phyloP scores from a whole-genome alignment of 768 basidiomycete species.

The Neoboletus subvelutipes region DNA sequence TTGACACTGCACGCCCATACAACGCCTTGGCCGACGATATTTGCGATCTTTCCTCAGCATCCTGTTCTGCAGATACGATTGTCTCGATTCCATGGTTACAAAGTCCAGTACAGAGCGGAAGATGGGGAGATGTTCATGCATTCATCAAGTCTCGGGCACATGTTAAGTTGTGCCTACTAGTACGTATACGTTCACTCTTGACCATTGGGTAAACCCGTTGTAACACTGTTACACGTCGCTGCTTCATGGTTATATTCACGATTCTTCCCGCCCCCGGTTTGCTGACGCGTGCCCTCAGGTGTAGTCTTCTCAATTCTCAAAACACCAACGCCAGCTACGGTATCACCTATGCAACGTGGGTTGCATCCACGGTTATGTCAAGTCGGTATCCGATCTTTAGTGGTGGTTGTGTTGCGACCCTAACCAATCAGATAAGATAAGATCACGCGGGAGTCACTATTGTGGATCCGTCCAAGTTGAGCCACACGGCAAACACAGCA shows the following conservation, averaged over 20 bases:
- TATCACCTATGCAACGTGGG: neutral
- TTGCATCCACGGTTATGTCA: neutral
- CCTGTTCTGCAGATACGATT: neutral
- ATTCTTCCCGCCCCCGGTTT: neutral
- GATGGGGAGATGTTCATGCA: neutral
- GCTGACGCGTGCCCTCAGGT: neutral
- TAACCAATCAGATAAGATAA: slow-evolving; percentile 25
- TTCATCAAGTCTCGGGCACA: neutral
- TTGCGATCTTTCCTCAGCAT: neutral
- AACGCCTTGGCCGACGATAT: neutral
- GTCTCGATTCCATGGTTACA: neutral
- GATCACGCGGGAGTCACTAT: slow-evolving; percentile 1
- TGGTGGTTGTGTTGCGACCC: neutral
- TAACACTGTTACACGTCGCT: too few species aligned
- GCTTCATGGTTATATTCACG: neutral
- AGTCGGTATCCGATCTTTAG: neutral
- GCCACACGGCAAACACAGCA: slow-evolving; percentile 20
- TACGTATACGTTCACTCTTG: neutral
- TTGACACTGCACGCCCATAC: neutral
- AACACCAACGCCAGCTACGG: neutral
- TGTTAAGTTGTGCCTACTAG: neutral
- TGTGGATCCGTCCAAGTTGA: slow-evolving; percentile 6
- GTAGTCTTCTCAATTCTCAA: neutral
- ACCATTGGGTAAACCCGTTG: neutral
- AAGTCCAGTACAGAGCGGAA: neutral